Conservation (phyloP, 805 yeast genomes). For the Suhomyces kilbournensis region DNA sequence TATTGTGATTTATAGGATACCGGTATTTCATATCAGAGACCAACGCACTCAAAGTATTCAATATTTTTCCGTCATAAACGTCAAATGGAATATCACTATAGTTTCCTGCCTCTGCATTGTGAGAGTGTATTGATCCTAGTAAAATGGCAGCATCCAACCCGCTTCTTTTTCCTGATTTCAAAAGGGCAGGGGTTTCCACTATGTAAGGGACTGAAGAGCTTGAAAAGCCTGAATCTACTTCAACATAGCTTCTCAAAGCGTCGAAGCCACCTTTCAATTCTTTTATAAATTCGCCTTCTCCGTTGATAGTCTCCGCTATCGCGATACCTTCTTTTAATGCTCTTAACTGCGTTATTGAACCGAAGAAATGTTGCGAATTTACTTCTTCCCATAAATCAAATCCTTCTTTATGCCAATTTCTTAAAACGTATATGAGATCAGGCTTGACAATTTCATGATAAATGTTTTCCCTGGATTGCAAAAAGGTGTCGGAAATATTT, state of each 20-base stretch:
- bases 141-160: slow-evolving; percentile 82
- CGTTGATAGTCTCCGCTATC: slow-evolving; percentile 27
- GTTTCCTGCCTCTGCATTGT: slow-evolving; percentile 37
- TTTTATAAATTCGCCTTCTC: slow-evolving; percentile 24
- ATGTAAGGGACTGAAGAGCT: slow-evolving; percentile 46
- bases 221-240: slow-evolving; percentile 41
- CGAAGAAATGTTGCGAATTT: slow-evolving; percentile 72
- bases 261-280: slow-evolving; percentile 28
- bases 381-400: slow-evolving; percentile 96
- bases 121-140: slow-evolving; percentile 49
- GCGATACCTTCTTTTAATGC: slow-evolving; percentile 59
- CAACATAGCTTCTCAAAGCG: slow-evolving; percentile 37
- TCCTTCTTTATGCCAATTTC: slow-evolving; percentile 61
- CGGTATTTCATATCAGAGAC: slow-evolving; percentile 66
- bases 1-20: slow-evolving; percentile 70
- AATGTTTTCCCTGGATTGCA: slow-evolving; percentile 35
- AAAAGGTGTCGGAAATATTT: slow-evolving; percentile 20
- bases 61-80: slow-evolving; percentile 52
- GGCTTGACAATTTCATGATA: slow-evolving; percentile 57
- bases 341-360: slow-evolving; percentile 68
- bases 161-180: slow-evolving; percentile 43
- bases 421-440: slow-evolving; percentile 63
- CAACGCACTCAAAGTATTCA: slow-evolving; percentile 63
- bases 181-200: slow-evolving; percentile 62
- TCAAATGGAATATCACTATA: slow-evolving; percentile 56